A percentile compares a stretch with the other conserved stretches of the same genome.
phyloP scores from a whole-genome alignment of 208 protist genomes.

The Crithidia bombi region DNA sequence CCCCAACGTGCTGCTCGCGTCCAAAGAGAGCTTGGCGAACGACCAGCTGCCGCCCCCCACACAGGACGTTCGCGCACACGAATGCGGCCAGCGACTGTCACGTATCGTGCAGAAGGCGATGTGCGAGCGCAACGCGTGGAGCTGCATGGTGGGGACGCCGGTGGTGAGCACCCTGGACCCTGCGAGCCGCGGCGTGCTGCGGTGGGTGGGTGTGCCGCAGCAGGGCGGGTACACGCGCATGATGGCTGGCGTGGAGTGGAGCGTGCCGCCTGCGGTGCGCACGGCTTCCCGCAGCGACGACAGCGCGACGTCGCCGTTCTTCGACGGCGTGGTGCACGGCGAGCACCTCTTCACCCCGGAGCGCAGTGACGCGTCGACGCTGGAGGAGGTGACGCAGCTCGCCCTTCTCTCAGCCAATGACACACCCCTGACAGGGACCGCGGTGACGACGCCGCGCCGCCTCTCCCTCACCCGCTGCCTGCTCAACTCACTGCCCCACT shows the following conservation, averaged over 20 bases:
- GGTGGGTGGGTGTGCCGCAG: slow-evolving; percentile 65
- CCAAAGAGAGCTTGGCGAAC: slow-evolving; percentile 45
- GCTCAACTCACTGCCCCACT: slow-evolving; percentile 37
- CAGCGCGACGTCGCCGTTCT: slow-evolving; percentile 37
- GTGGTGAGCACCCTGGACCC: slow-evolving; percentile 43
- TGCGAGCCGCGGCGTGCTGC: slow-evolving; percentile 55
- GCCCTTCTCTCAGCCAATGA: slow-evolving; percentile 14
- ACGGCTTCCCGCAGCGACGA: slow-evolving; percentile 20
- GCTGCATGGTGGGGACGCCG: slow-evolving; percentile 40
- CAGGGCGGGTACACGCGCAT: slow-evolving; percentile 56
- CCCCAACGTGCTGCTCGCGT: slow-evolving; percentile 37
- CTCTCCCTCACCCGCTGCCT: slow-evolving; percentile 27
- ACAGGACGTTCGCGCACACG: slow-evolving; percentile 33
- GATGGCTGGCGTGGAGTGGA: slow-evolving; percentile 78
- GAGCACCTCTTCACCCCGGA: slow-evolving; percentile 66
- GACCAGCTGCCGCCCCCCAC: slow-evolving; percentile 40
- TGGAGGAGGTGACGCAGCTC: slow-evolving; percentile 49
- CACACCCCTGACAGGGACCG: no score
- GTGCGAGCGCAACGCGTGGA: slow-evolving; percentile 52
- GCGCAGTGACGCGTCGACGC: slow-evolving; percentile 48
- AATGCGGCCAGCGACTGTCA: slow-evolving; percentile 48
- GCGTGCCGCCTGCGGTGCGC: slow-evolving; percentile 35
- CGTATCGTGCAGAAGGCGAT: slow-evolving; percentile 33
- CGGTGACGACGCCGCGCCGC: slow-evolving; percentile 20
- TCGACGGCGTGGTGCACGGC: slow-evolving; percentile 59